phyloP scores from a whole-genome alignment of 1,284 basidiomycete species.

The Gymnopus androsaceus region DNA sequence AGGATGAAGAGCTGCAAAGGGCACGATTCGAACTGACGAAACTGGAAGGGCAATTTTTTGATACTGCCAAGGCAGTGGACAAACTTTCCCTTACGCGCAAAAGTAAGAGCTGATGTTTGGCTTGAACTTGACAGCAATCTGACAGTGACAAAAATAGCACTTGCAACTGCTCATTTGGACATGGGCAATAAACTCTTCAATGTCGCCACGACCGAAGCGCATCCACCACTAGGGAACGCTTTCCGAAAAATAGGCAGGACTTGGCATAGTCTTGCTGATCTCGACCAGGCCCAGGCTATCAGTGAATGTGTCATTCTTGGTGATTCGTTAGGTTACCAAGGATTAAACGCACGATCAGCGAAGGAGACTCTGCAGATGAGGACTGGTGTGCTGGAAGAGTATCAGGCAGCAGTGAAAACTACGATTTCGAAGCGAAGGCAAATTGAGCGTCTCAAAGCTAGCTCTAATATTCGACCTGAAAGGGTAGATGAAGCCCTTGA shows the following conservation, averaged over 20 bases:
- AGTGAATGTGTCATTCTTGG: slow-evolving; percentile 92
- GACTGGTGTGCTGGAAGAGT: slow-evolving; percentile 87
- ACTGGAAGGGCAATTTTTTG: slow-evolving; percentile 86
- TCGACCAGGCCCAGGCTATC: slow-evolving; percentile 84
- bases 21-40: slow-evolving; percentile 91
- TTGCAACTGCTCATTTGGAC: slow-evolving; percentile 76
- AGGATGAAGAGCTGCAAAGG: slow-evolving; percentile 82
- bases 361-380: slow-evolving; percentile 90
- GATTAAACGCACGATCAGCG: slow-evolving; percentile 90
- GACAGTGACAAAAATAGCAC: slow-evolving; percentile 46
- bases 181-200: slow-evolving; percentile 89
- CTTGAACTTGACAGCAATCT: slow-evolving; percentile 1
- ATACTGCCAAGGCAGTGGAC: slow-evolving; percentile 85
- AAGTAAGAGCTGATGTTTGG: slow-evolving; percentile 45
- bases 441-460: slow-evolving; percentile 89
- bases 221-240: slow-evolving; percentile 77
- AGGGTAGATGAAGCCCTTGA: slow-evolving; percentile 91
- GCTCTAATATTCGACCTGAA: slow-evolving; percentile 81
- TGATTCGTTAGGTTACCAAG: slow-evolving; percentile 91
- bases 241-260: slow-evolving; percentile 81
- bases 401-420: slow-evolving; percentile 86
- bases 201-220: slow-evolving; percentile 85
- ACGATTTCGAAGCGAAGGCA: slow-evolving; percentile 89
- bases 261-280: slow-evolving; percentile 82
- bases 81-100: slow-evolving; percentile 79